Conservation (phyloP, 257 asterid genomes). For the Fraxinus excelsior region DNA sequence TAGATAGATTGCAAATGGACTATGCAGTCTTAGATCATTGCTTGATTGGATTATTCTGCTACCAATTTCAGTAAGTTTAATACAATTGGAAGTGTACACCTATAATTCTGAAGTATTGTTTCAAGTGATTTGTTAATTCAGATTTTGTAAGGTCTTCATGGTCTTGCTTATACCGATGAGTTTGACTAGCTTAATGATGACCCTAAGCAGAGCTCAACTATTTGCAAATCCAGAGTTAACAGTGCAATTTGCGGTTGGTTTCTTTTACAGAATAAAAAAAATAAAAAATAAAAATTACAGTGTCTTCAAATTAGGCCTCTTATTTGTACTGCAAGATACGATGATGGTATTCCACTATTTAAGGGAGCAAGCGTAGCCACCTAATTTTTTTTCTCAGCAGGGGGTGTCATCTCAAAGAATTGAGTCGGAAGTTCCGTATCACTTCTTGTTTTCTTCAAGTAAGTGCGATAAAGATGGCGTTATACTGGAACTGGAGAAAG, state of each 20-base stretch:
- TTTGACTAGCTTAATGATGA: background rate
- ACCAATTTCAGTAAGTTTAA: background rate
- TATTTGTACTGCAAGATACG: background rate
- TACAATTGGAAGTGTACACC: background rate
- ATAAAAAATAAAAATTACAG: background rate
- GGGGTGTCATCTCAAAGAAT: slow-evolving; percentile 38
- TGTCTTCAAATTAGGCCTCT: background rate
- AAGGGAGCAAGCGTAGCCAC: slow-evolving; percentile 6
- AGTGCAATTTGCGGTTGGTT: background rate
- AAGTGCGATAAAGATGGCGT: slow-evolving; percentile 66
- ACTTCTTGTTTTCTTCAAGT: slow-evolving; percentile 56
- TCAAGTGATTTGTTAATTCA: background rate
- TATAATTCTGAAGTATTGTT: background rate
- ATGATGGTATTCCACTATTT: background rate
- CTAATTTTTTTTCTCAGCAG: slow-evolving; percentile 12
- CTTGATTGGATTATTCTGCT: background rate
- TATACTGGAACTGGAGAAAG: slow-evolving; percentile 48
- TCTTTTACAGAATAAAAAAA: background rate
- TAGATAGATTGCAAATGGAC: background rate
- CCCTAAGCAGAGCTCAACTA: background rate
- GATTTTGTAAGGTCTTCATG: background rate
- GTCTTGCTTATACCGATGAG: background rate
- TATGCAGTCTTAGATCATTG: background rate
- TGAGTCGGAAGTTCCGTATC: slow-evolving; percentile 52
- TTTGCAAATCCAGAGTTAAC: background rate